phyloP scores from a whole-genome alignment of 345 rosid genomes.

The Eucalyptus camaldulensis region DNA sequence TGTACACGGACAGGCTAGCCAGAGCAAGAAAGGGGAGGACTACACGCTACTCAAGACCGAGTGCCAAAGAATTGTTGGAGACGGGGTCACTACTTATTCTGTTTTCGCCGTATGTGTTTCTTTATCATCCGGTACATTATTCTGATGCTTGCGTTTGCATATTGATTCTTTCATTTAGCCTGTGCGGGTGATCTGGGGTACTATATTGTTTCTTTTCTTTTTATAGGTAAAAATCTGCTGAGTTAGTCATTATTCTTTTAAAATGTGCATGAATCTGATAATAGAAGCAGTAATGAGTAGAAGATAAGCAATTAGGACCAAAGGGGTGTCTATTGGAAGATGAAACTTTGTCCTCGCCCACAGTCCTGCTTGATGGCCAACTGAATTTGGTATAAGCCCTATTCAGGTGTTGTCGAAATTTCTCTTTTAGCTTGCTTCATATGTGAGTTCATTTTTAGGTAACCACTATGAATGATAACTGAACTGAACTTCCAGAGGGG shows the following conservation, averaged over 20 bases:
- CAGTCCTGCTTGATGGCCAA: background rate
- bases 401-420: background rate
- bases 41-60: constrained; percentile 65
- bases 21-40: constrained; percentile 99
- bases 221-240: background rate
- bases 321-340: background rate
- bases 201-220: background rate
- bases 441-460: background rate
- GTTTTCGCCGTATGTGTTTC: constrained; percentile 62
- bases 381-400: background rate
- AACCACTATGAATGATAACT: background rate
- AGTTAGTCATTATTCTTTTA: background rate
- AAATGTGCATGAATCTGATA: background rate
- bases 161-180: background rate
- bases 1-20: constrained; percentile 63
- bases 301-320: background rate
- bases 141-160: background rate
- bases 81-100: constrained; percentile 67
- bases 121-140: background rate
- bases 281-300: background rate
- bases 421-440: background rate
- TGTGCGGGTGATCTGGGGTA: background rate
- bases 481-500: background rate
- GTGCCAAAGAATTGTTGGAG: constrained; percentile 73
- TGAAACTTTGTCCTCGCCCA: background rate